A percentile compares a stretch with the other conserved stretches of the same genome.
These are phyloP conservation scores for Leccinum barrowsii DNA, from an alignment of 768 basidiomycete species.

Conservation along the genomic window DNA sequence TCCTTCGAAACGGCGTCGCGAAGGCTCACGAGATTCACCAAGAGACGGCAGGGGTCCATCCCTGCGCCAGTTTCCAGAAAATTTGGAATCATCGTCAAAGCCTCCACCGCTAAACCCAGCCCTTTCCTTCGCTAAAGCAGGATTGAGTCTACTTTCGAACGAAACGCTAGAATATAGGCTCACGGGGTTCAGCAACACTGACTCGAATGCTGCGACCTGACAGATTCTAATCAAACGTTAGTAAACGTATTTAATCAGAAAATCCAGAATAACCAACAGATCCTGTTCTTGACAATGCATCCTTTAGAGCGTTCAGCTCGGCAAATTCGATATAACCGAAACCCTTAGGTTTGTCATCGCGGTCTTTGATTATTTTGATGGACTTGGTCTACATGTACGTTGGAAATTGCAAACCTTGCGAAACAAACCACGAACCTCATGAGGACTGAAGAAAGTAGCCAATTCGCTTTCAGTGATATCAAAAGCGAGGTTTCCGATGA, in stretches of 20 bases:
- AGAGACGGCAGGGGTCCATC: constrained; percentile 79
- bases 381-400: constrained; percentile 56
- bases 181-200: constrained; percentile 95
- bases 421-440: constrained; percentile 43
- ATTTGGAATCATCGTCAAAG: constrained; percentile 74
- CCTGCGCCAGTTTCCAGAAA: constrained; percentile 81
- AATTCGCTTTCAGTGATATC: constrained; percentile 85
- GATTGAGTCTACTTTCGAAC: constrained; percentile 8
- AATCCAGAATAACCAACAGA: constrained; percentile 45
- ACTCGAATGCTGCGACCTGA: constrained; percentile 81
- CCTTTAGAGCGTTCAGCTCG: constrained; percentile 82
- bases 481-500: constrained; percentile 92
- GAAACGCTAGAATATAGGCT: constrained; percentile 35
- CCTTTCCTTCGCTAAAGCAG: constrained; percentile 69
- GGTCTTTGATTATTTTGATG: constrained; percentile 89
- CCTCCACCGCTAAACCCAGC: constrained; percentile 47
- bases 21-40: constrained; percentile 56
- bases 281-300: constrained; percentile 70
- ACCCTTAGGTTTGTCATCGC: constrained; percentile 93
- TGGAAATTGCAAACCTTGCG: neutral
- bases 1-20: constrained; percentile 67
- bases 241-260: neutral
- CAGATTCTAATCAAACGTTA: constrained; percentile 45
- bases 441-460: constrained; percentile 70
- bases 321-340: constrained; percentile 97